phyloP scores from a whole-genome alignment of 1,284 basidiomycete genomes.

The Pseudozyma flocculosa region DNA sequence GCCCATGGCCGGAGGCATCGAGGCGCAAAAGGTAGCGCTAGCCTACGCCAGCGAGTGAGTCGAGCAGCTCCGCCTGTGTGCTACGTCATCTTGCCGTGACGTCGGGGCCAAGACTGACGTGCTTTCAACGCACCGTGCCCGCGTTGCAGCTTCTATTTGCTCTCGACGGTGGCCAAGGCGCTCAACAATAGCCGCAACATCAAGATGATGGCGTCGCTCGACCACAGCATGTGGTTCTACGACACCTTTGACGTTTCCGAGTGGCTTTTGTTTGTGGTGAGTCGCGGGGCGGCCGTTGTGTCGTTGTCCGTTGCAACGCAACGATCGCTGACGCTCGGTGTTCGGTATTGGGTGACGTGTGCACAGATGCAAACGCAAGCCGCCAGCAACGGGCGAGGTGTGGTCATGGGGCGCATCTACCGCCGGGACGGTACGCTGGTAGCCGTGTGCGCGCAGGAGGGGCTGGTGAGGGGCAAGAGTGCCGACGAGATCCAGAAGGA shows the following conservation, averaged over 20 bases:
- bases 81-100: too few relatives aligned
- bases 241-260: slow-evolving; percentile 48
- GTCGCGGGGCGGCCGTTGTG: too few relatives aligned
- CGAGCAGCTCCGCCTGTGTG: too few relatives aligned
- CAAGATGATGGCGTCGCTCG: slow-evolving; percentile 55
- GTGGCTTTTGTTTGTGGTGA: slow-evolving; percentile 51
- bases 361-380: slow-evolving; percentile 56
- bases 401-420: slow-evolving; percentile 50
- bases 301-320: too few relatives aligned
- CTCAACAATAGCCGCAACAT: slow-evolving; percentile 29
- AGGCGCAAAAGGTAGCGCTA: slow-evolving; percentile 51
- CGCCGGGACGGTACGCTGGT: slow-evolving; percentile 49
- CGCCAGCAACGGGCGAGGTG: slow-evolving; percentile 46
- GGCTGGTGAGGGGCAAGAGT: slow-evolving; percentile 23
- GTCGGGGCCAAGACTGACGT: too few relatives aligned
- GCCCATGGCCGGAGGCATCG: slow-evolving; percentile 29
- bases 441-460: slow-evolving; percentile 47
- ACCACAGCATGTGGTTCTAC: slow-evolving; percentile 57
- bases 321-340: background rate
- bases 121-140: too few relatives aligned
- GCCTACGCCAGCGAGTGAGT: slow-evolving; percentile 44
- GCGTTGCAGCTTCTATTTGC: slow-evolving; percentile 36
- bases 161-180: slow-evolving; percentile 49
- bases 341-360: too few relatives aligned
- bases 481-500: slow-evolving; percentile 1